phyloP scores from a whole-genome alignment of 2,329 filamentous ascomycete species.

The Ambrosiella xylebori region DNA sequence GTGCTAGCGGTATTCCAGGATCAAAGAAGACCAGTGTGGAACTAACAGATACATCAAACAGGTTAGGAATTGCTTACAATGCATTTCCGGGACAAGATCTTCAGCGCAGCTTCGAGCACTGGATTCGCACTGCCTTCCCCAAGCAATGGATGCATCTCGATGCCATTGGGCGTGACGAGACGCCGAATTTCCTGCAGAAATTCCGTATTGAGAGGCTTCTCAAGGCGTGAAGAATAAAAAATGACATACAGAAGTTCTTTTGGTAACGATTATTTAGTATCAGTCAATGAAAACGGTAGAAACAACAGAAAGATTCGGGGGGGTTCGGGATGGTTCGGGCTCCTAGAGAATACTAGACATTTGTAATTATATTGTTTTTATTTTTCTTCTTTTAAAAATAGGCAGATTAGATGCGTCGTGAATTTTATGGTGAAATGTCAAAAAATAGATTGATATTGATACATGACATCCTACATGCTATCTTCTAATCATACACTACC shows the following conservation, averaged over 20 bases:
- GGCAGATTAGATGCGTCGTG: neutral
- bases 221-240: constrained; percentile 24
- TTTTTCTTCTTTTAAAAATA: neutral
- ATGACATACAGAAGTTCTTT: neutral
- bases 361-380: constrained; percentile 2
- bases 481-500: neutral
- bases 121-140: constrained; percentile 53
- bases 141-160: constrained; percentile 51
- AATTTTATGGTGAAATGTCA: neutral
- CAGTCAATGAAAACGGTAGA: neutral
- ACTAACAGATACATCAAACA: constrained; percentile 19
- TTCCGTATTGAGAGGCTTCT: constrained; percentile 33
- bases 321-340: neutral
- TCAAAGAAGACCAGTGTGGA: neutral
- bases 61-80: constrained; percentile 62
- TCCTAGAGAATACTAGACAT: neutral
- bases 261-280: neutral
- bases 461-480: neutral
- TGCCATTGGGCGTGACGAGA: constrained; percentile 30
- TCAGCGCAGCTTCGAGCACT: constrained; percentile 55
- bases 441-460: neutral
- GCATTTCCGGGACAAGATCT: constrained; percentile 46
- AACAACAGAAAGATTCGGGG: neutral
- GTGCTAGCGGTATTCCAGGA: constrained; percentile 21
- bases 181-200: constrained; percentile 27